Conservation (phyloP, 1,284 basidiomycete genomes). For the Mycosarcoma mackinlayi region DNA sequence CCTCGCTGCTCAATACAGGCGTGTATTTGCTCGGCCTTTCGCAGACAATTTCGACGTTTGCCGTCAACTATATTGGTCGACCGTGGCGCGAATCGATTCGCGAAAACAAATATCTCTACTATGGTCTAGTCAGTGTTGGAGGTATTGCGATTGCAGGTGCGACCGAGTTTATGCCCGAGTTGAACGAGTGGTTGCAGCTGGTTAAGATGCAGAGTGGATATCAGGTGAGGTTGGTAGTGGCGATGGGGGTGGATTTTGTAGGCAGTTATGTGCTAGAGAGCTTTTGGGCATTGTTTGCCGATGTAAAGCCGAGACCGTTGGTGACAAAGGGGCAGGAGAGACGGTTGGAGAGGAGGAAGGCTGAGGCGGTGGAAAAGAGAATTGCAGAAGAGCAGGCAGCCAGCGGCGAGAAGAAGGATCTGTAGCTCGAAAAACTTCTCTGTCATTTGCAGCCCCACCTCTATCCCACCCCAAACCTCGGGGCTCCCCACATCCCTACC, state of each 20-base stretch:
- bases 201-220: slow-evolving; percentile 86
- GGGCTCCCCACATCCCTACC: no score
- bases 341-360: slow-evolving; percentile 45
- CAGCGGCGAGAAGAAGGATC: slow-evolving; percentile 36
- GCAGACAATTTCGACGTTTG: slow-evolving; percentile 66
- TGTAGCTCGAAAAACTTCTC: slow-evolving; percentile 1
- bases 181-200: slow-evolving; percentile 96
- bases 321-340: slow-evolving; percentile 49
- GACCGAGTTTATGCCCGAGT: slow-evolving; percentile 87
- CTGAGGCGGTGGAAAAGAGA: slow-evolving; percentile 17
- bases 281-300: slow-evolving; percentile 89
- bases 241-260: slow-evolving; percentile 88
- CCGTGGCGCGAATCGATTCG: slow-evolving; percentile 63
- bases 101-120: slow-evolving; percentile 65
- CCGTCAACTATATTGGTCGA: slow-evolving; percentile 67
- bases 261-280: slow-evolving; percentile 88
- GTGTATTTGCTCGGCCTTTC: slow-evolving; percentile 63
- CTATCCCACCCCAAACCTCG: no score
- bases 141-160: slow-evolving; percentile 61
- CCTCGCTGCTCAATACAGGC: slow-evolving; percentile 65
- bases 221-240: slow-evolving; percentile 59
- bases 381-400: slow-evolving; percentile 4
- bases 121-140: slow-evolving; percentile 57
- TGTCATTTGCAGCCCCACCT: neutral
- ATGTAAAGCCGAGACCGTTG: slow-evolving; percentile 76